Percentiles rank a stretch among this genome's conserved stretches.
phyloP scores from a whole-genome alignment of 140 eudicot species.

The Bidens hawaiensis region DNA sequence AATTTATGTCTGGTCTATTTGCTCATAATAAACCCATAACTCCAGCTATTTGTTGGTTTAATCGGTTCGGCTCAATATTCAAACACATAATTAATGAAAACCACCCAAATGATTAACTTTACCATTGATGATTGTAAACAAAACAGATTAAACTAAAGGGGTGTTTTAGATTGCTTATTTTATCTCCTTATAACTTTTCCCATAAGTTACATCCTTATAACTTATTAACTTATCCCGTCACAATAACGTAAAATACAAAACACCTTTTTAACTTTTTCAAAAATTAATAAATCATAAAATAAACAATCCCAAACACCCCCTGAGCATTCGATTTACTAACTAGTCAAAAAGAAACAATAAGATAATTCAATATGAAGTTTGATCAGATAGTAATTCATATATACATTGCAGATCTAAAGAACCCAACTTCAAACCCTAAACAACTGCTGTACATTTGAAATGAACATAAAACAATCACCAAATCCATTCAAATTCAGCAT shows the following conservation, averaged over 20 bases:
- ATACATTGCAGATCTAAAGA: background rate
- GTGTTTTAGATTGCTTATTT: too few species aligned
- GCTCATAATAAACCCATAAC: background rate
- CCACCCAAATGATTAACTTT: background rate
- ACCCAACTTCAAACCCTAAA: constrained; percentile 14
- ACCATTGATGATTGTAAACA: background rate
- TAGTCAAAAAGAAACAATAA: too few species aligned
- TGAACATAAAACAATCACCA: background rate
- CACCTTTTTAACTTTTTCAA: too few species aligned
- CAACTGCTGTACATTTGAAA: constrained; percentile 25
- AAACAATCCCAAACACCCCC: too few species aligned
- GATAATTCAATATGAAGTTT: background rate
- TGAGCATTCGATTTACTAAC: too few species aligned
- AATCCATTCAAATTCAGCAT: background rate
- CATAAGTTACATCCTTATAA: too few species aligned
- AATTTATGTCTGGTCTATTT: background rate
- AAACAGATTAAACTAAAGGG: background rate
- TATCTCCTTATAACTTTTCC: too few species aligned
- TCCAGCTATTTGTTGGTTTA: too few species aligned
- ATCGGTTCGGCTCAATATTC: background rate
- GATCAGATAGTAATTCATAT: constrained; percentile 1
- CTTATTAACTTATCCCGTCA: too few species aligned
- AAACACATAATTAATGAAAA: too few species aligned
- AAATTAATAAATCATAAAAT: too few species aligned
- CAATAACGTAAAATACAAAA: too few species aligned